phyloP scores from a whole-genome alignment of 305 asterid species.

The Fraxinus paxiana region DNA sequence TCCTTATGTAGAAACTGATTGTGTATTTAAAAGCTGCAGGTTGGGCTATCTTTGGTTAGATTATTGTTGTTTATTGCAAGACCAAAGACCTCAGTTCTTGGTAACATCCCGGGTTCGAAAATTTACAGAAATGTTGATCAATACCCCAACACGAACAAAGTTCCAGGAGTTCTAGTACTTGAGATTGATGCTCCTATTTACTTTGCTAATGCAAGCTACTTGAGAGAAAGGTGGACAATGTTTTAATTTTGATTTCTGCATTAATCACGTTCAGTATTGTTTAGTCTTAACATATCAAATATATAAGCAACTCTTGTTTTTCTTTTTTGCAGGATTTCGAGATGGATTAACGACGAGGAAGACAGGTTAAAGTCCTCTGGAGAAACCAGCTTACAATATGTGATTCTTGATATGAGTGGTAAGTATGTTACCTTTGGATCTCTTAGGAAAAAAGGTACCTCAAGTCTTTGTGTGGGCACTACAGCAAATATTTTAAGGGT shows the following conservation, averaged over 20 bases:
- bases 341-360: constrained; percentile 49
- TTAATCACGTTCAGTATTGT: not conserved
- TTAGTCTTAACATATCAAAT: not conserved
- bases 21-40: constrained; percentile 23
- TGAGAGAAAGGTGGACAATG: constrained; percentile 30
- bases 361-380: constrained; percentile 32
- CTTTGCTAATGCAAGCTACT: constrained; percentile 39
- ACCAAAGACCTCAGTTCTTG: constrained; percentile 31
- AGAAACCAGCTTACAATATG: constrained; percentile 35
- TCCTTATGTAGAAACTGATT: not conserved
- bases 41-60: constrained; percentile 37
- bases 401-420: constrained; percentile 45
- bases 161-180: constrained; percentile 36
- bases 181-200: constrained; percentile 36
- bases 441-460: not conserved
- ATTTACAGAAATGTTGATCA: constrained; percentile 33
- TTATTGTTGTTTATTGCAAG: constrained; percentile 28
- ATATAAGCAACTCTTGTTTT: not conserved
- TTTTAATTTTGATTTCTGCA: not conserved
- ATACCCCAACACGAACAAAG: constrained; percentile 34
- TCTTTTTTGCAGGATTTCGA: constrained; percentile 22
- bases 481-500: not conserved
- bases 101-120: constrained; percentile 40
- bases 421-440: constrained; percentile 2
- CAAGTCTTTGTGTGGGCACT: not conserved